phyloP scores from a whole-genome alignment of 1,139 yeast genomes.

The Petasospora fabianii region DNA sequence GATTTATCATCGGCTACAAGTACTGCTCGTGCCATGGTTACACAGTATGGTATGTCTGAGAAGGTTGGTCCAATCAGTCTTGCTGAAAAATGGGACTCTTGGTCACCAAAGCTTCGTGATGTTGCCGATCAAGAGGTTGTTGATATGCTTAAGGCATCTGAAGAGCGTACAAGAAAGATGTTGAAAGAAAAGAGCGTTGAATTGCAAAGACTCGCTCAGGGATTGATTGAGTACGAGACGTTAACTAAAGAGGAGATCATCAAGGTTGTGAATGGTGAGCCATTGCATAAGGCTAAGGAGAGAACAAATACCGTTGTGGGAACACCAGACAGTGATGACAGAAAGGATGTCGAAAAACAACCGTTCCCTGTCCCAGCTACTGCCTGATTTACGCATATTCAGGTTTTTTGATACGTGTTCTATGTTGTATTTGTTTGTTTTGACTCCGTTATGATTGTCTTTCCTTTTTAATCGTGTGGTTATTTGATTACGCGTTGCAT shows the following conservation, averaged over 20 bases:
- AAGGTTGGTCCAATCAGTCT: conserved; percentile 88
- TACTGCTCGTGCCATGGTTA: conserved; percentile 96
- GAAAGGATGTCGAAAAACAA: conserved; percentile 24
- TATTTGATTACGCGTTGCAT: too few species aligned
- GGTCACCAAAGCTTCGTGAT: conserved; percentile 88
- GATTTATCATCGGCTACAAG: conserved; percentile 87
- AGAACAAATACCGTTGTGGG: conserved; percentile 78
- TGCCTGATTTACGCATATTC: neutral
- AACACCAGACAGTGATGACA: conserved; percentile 38
- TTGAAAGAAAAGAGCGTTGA: conserved; percentile 63
- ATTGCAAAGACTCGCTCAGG: conserved; percentile 85
- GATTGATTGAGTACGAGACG: conserved; percentile 92
- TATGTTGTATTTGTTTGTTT: too few species aligned
- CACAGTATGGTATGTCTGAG: conserved; percentile 94
- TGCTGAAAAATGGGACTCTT: conserved; percentile 85
- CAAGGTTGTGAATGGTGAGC: conserved; percentile 74
- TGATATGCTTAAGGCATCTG: conserved; percentile 66
- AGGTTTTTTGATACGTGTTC: too few species aligned
- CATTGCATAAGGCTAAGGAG: conserved; percentile 60
- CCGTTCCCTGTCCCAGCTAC: conserved; percentile 27
- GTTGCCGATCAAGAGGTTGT: conserved; percentile 92
- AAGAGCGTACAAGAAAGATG: conserved; percentile 70
- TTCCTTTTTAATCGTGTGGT: too few species aligned
- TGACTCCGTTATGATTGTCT: neutral
- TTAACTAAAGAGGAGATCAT: conserved; percentile 89